These are phyloP conservation scores for Didymella sp. DNA, from an alignment of 2,329 filamentous ascomycete genomes.

Conservation along the genomic window DNA sequence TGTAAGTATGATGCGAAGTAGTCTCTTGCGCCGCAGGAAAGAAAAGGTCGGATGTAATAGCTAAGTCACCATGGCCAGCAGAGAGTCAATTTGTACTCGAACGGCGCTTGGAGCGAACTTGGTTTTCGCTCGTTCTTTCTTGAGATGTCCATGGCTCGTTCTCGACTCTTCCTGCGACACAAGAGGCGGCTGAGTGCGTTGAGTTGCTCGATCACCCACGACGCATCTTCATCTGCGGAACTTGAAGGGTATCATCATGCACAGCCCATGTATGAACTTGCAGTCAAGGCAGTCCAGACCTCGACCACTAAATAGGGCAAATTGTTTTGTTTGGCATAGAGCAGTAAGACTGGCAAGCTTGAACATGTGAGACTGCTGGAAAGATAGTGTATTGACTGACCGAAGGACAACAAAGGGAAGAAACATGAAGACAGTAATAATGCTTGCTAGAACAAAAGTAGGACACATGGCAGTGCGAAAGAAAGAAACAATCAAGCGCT, in stretches of 20 bases:
- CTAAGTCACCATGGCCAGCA: too few relatives aligned
- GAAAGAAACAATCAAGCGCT: background rate
- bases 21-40: too few relatives aligned
- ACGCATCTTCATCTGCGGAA: too few relatives aligned
- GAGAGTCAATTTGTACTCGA: too few relatives aligned
- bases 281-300: background rate
- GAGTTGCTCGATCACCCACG: background rate
- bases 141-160: too few relatives aligned
- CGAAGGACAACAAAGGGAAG: background rate
- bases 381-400: background rate
- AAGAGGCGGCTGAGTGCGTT: background rate
- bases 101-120: too few relatives aligned
- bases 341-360: background rate
- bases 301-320: background rate
- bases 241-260: background rate
- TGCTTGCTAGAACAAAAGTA: background rate
- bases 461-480: background rate
- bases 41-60: too few relatives aligned
- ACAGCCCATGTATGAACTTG: too few relatives aligned
- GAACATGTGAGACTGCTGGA: background rate
- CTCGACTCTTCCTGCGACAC: too few relatives aligned
- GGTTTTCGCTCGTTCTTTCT: too few relatives aligned
- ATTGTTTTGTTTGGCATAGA: background rate
- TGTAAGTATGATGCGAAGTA: slow-evolving; percentile 1
- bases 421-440: background rate